Evolutionary conservation across 495 filamentous ascomycete species (phyloP), one percentile per base, ranked within the genome.

Genomic region (Talaromyces liani): DNA sequence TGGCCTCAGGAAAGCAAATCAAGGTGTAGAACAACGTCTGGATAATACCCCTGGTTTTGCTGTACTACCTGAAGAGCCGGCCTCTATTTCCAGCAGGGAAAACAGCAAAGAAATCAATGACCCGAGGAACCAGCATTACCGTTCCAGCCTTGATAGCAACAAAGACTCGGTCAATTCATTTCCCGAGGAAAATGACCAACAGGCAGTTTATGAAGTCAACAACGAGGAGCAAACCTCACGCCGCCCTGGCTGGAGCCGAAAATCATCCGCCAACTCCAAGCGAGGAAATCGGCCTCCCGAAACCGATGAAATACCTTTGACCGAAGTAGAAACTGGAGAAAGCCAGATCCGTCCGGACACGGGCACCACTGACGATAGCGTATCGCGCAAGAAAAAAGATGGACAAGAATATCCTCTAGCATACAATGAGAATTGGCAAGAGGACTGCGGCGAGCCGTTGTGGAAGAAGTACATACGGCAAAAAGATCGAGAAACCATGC

Each of bases 401-500:
- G 72, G 59, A 22, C 75, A 80, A 14, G 82, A 89, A 45, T 96
- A 96, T 72, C 88, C 89, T 0, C 64, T 80, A 8, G 88, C 91
- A 9, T 90, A 84, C 69, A 86, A 90, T 60, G 79, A 85, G 60
- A 80, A 89, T 22, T 85, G 83, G 18, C 79, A 91, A 41, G 79
- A 88, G 49, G 84, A 89, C 61, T 77, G 83, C 33, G 86, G 85
- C 27, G 86, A 91, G 56, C 89, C 88, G 47, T 10, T 82, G 4
- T 98, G 94, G 94, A 86, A 88, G 72, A 87, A 87, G 61, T 97
- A 91, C 71, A 76, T 98, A 33, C 85, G 83, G 65, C 81, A 84
- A 18, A 90, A 90, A 65, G 90, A 98, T 66, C 87, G 95, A 25
- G 91, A 92, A 27, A 96, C 89, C 2, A 91, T 92, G 79, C 84